Evolutionary conservation across 2,329 filamentous ascomycete genomes (phyloP), one percentile per base, ranked within the genome.

Genomic region (Achaetomium macrosporum): DNA sequence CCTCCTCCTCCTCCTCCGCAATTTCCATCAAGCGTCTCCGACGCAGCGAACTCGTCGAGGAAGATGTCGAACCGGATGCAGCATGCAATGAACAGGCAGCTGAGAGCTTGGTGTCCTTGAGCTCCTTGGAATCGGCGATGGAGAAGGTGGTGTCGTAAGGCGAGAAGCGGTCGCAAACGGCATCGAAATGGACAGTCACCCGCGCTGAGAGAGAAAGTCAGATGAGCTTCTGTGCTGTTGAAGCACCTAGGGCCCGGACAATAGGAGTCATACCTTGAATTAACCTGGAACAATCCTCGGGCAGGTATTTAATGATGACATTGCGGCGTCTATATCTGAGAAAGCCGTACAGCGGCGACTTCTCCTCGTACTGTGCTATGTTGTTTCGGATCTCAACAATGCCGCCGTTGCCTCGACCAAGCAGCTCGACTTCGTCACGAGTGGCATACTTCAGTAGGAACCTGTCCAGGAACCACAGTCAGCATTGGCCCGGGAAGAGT

Each of bases 371-470:
- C 57, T 81, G 76, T 54, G 85, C 81, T 61, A 97, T 85, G 52
- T 83, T 80, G 64, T 84, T 83, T 65, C 90, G 86, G 59, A 93
- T 83, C 68, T 97, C 93, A 56, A 83, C 79, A 54, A 96, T 85
- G 58, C 93, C 92, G 60, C 88, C 88, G 60, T 77, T 86, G 46
- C 93, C 93, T 61, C 81, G 82, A 55, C 78, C 82, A 54, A 93
- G 76, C 52, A 99, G 72, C 60, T 88, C 84, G 56, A 99, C 79
- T 62, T 92, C 88, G 75, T 99, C 93, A 69, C 93, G 85, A 57
- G 86, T 86, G 58, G 82, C 78, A 72, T 99, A 99, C 68, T 92
- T 91, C 63, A 99, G 83, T 58, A 97, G 82, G 65, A 99, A 93
- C 93, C 93, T 97, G 66, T 62, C 37, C 20, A 6, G 5, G 11